Conservation (phyloP, 2,329 filamentous ascomycete species). For the Fusarium compactum region DNA sequence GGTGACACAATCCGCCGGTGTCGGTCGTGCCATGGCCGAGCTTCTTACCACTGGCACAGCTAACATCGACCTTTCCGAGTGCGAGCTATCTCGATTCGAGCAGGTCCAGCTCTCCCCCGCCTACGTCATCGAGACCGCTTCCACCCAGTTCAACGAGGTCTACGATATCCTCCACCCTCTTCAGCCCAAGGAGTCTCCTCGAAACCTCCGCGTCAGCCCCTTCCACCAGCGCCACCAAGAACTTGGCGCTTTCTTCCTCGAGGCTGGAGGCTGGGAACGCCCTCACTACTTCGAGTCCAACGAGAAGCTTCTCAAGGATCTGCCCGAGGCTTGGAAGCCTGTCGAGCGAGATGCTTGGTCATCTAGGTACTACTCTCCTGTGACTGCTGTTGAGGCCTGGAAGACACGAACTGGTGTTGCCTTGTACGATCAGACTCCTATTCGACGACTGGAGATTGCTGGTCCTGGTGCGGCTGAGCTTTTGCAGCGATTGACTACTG, state of each 20-base stretch:
- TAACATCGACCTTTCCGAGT: slow-evolving; percentile 67
- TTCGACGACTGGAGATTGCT: slow-evolving; percentile 68
- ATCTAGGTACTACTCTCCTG: slow-evolving; percentile 66
- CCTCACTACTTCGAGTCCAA: slow-evolving; percentile 73
- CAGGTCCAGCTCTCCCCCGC: slow-evolving; percentile 67
- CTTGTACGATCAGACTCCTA: slow-evolving; percentile 72
- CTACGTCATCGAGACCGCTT: slow-evolving; percentile 69
- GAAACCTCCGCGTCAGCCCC: slow-evolving; percentile 69
- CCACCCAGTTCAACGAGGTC: slow-evolving; percentile 72
- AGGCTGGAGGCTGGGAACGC: slow-evolving; percentile 71
- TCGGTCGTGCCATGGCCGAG: slow-evolving; percentile 71
- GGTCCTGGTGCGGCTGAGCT: slow-evolving; percentile 68
- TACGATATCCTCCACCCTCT: slow-evolving; percentile 74
- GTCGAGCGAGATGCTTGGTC: slow-evolving; percentile 70
- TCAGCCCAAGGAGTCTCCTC: slow-evolving; percentile 67
- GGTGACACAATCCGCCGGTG: slow-evolving; percentile 74
- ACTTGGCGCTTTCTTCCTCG: slow-evolving; percentile 70
- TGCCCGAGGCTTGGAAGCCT: slow-evolving; percentile 67
- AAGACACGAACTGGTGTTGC: slow-evolving; percentile 72
- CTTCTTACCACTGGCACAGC: slow-evolving; percentile 68
- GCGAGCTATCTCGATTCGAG: slow-evolving; percentile 71
- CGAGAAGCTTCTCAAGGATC: slow-evolving; percentile 59
- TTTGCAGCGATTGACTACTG: slow-evolving; percentile 65
- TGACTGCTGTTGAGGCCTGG: slow-evolving; percentile 72
- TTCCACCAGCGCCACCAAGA: slow-evolving; percentile 67